Evolutionary conservation across 768 basidiomycete species (phyloP).

Genomic region (Leccinum imitatum): DNA sequence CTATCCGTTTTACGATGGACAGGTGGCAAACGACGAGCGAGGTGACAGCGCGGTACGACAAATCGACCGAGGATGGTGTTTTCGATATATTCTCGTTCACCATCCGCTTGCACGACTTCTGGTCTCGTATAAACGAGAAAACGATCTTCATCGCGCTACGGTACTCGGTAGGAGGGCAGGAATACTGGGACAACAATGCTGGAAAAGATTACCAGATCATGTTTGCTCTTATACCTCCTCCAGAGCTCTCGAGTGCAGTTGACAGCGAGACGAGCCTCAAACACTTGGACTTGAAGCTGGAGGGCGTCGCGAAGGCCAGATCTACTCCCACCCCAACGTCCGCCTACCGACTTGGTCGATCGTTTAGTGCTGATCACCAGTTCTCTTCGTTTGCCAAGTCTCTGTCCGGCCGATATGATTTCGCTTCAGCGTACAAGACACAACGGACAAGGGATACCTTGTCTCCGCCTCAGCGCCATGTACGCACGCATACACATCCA

Average conservation of each 20-base stretch:
- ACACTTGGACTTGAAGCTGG: conserved; percentile 64
- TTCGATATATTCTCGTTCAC: conserved; percentile 78
- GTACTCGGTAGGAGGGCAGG: conserved; percentile 65
- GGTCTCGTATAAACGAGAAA: conserved; percentile 78
- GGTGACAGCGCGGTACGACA: conserved; percentile 72
- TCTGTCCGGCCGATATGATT: conserved; percentile 58
- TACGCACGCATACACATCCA: conserved; percentile 52
- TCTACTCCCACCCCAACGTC: conserved; percentile 19
- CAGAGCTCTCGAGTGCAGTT: conserved; percentile 29
- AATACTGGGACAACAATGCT: conserved; percentile 92
- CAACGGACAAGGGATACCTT: conserved; percentile 24
- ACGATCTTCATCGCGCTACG: conserved; percentile 77
- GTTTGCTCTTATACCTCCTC: conserved; percentile 44
- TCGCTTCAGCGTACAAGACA: conserved; percentile 48
- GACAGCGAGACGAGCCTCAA: conserved; percentile 48
- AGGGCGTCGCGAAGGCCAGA: conserved; percentile 52
- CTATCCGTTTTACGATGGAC: conserved; percentile 90
- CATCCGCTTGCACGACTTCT: conserved; percentile 75
- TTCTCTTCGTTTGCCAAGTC: conserved; percentile 34
- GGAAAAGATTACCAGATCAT: conserved; percentile 76
- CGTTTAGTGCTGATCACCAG: conserved; percentile 31
- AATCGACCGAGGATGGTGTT: conserved; percentile 35
- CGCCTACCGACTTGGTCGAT: conserved; percentile 16
- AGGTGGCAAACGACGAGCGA: conserved; percentile 96
- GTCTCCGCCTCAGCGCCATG: conserved; percentile 20